Percentiles rank a stretch among this genome's conserved stretches.
Conservation (phyloP, 2,329 filamentous ascomycete genomes). For the Ophiosphaerella narmari region DNA sequence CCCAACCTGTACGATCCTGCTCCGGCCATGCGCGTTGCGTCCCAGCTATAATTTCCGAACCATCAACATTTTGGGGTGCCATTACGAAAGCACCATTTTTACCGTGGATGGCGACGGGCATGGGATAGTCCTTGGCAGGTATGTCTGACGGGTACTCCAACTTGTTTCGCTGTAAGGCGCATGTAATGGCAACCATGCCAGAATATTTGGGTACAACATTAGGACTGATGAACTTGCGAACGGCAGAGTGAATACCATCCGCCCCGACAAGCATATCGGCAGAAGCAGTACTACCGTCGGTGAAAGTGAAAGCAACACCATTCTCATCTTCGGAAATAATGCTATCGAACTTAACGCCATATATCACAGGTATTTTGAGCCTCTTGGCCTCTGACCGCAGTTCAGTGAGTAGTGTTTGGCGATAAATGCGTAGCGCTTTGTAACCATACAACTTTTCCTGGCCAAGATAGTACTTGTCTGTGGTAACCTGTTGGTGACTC, state of each 20-base stretch:
- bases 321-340: slow-evolving; percentile 40
- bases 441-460: slow-evolving; percentile 56
- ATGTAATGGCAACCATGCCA: slow-evolving; percentile 52
- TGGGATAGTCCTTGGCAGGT: slow-evolving; percentile 10
- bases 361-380: slow-evolving; percentile 51
- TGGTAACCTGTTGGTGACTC: slow-evolving; percentile 43
- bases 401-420: slow-evolving; percentile 56
- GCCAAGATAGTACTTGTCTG: slow-evolving; percentile 55
- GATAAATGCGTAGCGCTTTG: slow-evolving; percentile 58
- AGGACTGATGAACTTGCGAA: slow-evolving; percentile 57
- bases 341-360: slow-evolving; percentile 53
- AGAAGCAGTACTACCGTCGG: slow-evolving; percentile 48
- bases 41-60: slow-evolving; percentile 42
- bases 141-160: slow-evolving; percentile 5
- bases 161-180: slow-evolving; percentile 22
- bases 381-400: slow-evolving; percentile 49
- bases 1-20: slow-evolving; percentile 41
- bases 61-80: slow-evolving; percentile 43
- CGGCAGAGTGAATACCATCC: slow-evolving; percentile 64
- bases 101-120: slow-evolving; percentile 42
- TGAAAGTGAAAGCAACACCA: slow-evolving; percentile 54
- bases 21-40: slow-evolving; percentile 42
- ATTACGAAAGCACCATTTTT: slow-evolving; percentile 46
- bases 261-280: slow-evolving; percentile 59
- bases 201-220: slow-evolving; percentile 57